Evolutionary conservation across 2,329 filamentous ascomycete species (phyloP).

Genomic region (Raffaelea albimanens): DNA sequence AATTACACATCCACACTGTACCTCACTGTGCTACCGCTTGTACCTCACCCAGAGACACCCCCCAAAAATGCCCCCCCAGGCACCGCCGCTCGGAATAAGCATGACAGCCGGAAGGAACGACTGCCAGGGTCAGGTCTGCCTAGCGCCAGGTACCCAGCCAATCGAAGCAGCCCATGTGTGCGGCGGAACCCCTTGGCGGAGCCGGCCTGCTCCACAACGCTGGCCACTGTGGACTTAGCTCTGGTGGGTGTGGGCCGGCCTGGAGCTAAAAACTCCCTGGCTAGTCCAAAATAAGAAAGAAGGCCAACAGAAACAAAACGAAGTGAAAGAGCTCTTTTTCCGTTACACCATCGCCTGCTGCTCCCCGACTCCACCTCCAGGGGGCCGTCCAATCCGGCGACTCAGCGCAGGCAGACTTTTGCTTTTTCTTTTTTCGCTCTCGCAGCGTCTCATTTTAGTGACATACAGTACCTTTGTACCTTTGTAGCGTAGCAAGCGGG

Average conservation of each 20-base stretch:
- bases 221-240: background rate
- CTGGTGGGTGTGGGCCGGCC: background rate
- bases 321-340: background rate
- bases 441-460: no score
- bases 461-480: background rate
- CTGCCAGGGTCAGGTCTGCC: background rate
- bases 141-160: constrained; percentile 10
- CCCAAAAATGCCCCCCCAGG: no score
- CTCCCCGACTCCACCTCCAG: background rate
- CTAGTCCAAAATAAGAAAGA: background rate
- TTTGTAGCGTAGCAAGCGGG: background rate
- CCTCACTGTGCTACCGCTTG: no score
- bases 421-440: background rate
- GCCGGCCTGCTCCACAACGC: background rate
- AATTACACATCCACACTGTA: no score
- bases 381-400: no score
- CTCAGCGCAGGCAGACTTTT: background rate
- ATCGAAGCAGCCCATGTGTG: background rate
- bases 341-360: background rate
- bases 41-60: no score
- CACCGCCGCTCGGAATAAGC: no score
- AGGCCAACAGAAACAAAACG: background rate
- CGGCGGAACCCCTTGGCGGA: background rate
- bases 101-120: background rate
- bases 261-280: background rate